Evolutionary conservation across 2,329 filamentous ascomycete species (phyloP), one percentile per base, ranked within the genome.

Genomic region (Dendrostoma leiphaemia): DNA sequence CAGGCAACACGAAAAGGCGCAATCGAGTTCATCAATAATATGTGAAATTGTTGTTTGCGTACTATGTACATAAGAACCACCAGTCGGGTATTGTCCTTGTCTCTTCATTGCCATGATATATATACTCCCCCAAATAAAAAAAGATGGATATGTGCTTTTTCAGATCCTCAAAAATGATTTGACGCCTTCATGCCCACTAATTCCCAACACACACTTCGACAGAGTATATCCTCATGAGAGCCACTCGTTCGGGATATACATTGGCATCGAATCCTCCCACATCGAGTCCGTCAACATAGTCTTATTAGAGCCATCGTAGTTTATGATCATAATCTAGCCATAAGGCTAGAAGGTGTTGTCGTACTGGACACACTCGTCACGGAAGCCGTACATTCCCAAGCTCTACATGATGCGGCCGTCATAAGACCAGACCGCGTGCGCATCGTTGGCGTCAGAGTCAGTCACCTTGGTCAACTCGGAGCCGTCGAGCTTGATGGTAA

Each of bases 271-370:
- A 56, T 67, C 65, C 46, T 68, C 66, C 64, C 65, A 68, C 62
- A 65, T 62, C 23, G 56, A 63, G 37, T 69, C 63, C 1, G 64
- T 66, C 32, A 67, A 35, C 58, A 66, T 40, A 3, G 26, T 59
- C 58, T 67, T 68, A 29, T 65, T 60, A 6, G 59, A 63, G 0
- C 74, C 73, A 63, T 75, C 71, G 6, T 63, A 62, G 56, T 76
- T 63, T 73, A 75, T 75, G 15, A 71, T 52, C 45, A 73, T 64
- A 34, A 76, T 71, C 63, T 75, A 72, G 1, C 72, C 72, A 43
- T 74, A 74, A 0, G 71, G 73, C 61, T 76, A 71, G 59, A 75
- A 76, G 1, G 73, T 74, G 29, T 72, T 56, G 48, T 76, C 73
- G 51, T 70, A 75, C 4, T 70, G 60, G 1, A 67, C 64, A 10